A percentile compares a stretch with the other conserved stretches of the same genome.
phyloP scores from a whole-genome alignment of 306 rosid genomes.

The Mucuna pruriens region DNA sequence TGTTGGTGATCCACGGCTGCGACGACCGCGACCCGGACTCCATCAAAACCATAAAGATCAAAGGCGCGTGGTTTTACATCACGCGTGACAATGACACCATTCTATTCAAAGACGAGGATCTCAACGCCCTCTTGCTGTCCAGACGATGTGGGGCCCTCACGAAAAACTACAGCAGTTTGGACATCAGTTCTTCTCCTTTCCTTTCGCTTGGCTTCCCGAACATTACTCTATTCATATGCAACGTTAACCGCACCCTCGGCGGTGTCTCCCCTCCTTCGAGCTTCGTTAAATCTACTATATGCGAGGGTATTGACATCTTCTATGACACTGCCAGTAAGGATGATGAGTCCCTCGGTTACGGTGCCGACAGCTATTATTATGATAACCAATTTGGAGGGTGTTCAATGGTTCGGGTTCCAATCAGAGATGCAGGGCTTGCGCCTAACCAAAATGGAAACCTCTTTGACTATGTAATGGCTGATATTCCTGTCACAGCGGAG shows the following conservation, averaged over 20 bases:
- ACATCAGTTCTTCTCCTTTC: not conserved
- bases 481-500: not conserved
- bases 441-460: not conserved
- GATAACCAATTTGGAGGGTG: not conserved
- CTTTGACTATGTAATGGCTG: not conserved
- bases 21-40: not conserved
- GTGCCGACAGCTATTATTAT: not conserved
- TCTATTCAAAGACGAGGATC: not conserved
- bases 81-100: not conserved
- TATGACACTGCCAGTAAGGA: not conserved
- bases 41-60: not conserved
- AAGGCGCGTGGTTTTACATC: not conserved
- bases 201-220: not conserved
- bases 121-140: not conserved
- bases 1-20: constrained; percentile 4
- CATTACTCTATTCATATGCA: constrained; percentile 15
- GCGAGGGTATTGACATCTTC: not conserved
- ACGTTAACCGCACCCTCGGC: not conserved
- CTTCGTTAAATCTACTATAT: not conserved
- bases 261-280: not conserved
- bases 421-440: not conserved
- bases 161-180: not conserved
- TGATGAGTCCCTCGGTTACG: not conserved
- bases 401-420: constrained; percentile 24
- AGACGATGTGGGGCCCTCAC: not conserved